These are phyloP conservation scores for Sugiyamaella paludigena DNA, from an alignment of 1,139 yeast species.

Conservation along the genomic window DNA sequence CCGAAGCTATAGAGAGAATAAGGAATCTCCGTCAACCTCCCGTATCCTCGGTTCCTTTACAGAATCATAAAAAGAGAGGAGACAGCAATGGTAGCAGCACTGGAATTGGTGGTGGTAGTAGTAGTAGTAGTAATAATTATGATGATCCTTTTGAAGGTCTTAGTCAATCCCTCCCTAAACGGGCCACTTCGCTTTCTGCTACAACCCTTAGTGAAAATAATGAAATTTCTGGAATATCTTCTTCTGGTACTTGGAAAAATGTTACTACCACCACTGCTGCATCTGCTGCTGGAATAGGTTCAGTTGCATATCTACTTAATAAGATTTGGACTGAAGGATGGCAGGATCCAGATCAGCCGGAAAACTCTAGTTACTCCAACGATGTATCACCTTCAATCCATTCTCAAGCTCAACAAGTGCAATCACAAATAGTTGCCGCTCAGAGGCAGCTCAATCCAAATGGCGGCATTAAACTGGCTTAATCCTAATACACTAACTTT, in stretches of 20 bases:
- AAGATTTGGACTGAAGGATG: constrained; percentile 27
- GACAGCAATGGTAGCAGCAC: background rate
- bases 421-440: constrained; percentile 24
- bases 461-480: constrained; percentile 32
- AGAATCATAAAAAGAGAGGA: constrained; percentile 3
- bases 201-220: constrained; percentile 19
- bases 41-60: constrained; percentile 3
- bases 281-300: constrained; percentile 21
- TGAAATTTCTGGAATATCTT: constrained; percentile 1
- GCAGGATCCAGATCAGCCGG: constrained; percentile 23
- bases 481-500: too few species aligned
- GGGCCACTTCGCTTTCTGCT: constrained; percentile 25
- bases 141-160: constrained; percentile 20
- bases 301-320: constrained; percentile 20
- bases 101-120: too few species aligned
- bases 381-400: constrained; percentile 18
- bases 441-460: constrained; percentile 32
- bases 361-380: constrained; percentile 4
- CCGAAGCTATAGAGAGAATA: constrained; percentile 54
- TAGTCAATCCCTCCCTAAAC: constrained; percentile 27
- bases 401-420: constrained; percentile 26
- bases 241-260: constrained; percentile 5
- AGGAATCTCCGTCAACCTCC: constrained; percentile 19
- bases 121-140: background rate
- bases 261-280: constrained; percentile 22